A percentile compares a stretch with the other conserved stretches of the same genome.
phyloP scores from a whole-genome alignment of 495 filamentous ascomycete genomes.

The Pseudevernia furfuracea region DNA sequence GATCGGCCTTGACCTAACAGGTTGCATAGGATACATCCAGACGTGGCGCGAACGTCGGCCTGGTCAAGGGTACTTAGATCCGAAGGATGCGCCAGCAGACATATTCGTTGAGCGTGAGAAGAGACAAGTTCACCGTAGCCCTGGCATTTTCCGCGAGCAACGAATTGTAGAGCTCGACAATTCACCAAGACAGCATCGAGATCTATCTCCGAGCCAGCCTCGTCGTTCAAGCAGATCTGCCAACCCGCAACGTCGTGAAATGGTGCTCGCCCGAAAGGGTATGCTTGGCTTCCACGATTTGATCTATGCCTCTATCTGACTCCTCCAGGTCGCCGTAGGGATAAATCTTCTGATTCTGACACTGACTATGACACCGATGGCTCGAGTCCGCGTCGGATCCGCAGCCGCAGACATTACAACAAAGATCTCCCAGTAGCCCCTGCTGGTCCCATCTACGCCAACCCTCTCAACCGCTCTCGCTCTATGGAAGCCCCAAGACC shows the following conservation, averaged over 20 bases:
- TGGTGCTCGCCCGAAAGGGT: background rate
- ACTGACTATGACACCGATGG: background rate
- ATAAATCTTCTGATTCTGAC: background rate
- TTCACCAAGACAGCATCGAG: background rate
- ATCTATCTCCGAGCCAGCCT: background rate
- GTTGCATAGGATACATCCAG: background rate
- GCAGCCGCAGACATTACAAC: conserved; percentile 1
- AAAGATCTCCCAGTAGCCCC: background rate
- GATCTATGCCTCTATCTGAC: background rate
- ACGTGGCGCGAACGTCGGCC: background rate
- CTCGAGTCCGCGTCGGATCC: conserved; percentile 1
- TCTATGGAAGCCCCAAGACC: background rate
- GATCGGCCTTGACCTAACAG: background rate
- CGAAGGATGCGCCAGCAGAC: background rate
- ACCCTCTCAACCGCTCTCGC: background rate
- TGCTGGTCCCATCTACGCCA: background rate
- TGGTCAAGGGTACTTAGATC: too few relatives aligned
- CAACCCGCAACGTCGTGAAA: background rate
- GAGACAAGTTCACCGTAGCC: background rate
- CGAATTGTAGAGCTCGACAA: background rate
- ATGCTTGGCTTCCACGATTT: background rate
- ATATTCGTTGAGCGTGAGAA: background rate
- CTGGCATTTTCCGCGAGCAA: background rate
- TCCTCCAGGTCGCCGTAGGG: background rate
- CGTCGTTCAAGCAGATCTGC: background rate